Percentiles rank a stretch among this genome's conserved stretches.
Conservation (phyloP, 495 filamentous ascomycete species). For the Apiosordaria backusii region DNA sequence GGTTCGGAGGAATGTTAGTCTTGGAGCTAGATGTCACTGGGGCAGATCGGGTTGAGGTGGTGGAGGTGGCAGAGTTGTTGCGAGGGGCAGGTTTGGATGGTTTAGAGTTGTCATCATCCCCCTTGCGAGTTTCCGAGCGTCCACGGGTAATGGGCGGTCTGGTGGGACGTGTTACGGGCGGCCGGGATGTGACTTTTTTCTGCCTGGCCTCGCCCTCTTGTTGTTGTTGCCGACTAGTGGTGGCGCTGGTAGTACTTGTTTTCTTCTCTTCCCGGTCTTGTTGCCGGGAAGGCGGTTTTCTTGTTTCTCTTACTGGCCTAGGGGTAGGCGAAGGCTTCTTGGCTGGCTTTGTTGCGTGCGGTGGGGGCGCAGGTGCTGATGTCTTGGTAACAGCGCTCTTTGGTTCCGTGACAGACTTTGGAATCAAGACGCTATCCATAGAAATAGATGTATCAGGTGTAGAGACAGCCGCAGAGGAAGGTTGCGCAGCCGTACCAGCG, state of each 20-base stretch:
- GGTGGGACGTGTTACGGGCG: slow-evolving; percentile 9
- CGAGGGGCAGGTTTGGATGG: background rate
- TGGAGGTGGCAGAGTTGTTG: slow-evolving; percentile 11
- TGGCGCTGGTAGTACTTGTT: background rate
- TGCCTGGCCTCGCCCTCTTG: slow-evolving; percentile 4
- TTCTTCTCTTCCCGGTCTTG: slow-evolving; percentile 3
- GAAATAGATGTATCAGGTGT: slow-evolving; percentile 22
- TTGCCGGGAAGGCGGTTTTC: background rate
- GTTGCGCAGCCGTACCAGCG: slow-evolving; percentile 18
- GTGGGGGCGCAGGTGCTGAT: background rate
- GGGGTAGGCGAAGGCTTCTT: background rate
- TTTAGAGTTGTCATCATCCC: background rate
- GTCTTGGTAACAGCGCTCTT: background rate
- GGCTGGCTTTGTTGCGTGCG: background rate
- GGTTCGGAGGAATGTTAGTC: slow-evolving; percentile 19
- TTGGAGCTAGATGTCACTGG: slow-evolving; percentile 9
- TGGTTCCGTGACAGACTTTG: slow-evolving; percentile 2
- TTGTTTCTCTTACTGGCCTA: background rate
- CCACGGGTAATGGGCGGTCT: slow-evolving; percentile 14
- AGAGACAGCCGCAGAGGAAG: slow-evolving; percentile 18
- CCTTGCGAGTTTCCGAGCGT: slow-evolving; percentile 12
- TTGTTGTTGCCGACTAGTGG: background rate
- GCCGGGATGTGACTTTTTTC: slow-evolving; percentile 3
- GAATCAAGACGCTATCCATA: slow-evolving; percentile 11
- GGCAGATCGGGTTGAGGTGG: slow-evolving; percentile 14